Evolutionary conservation across 2,329 filamentous ascomycete species (phyloP).

Genomic region (Xylariaceae sp.): DNA sequence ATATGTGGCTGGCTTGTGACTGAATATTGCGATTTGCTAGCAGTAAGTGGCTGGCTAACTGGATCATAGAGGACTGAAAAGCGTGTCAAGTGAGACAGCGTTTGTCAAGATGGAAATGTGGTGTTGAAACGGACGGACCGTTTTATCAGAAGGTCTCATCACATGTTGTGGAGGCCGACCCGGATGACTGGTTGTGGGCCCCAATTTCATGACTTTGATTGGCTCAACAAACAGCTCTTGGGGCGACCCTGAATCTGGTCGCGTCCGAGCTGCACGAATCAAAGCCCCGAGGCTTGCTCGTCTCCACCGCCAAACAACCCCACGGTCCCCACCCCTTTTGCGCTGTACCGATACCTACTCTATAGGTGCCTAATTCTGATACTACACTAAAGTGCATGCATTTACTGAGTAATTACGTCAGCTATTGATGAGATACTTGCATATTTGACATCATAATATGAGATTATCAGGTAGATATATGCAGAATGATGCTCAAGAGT

Average conservation of each 20-base stretch:
- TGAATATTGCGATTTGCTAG: background rate
- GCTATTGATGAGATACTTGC: too few relatives aligned
- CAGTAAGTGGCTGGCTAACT: too few relatives aligned
- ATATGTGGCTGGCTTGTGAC: background rate
- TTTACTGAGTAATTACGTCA: too few relatives aligned
- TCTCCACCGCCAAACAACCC: background rate
- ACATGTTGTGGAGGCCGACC: background rate
- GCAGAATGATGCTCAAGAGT: too few relatives aligned
- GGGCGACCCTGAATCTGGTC: background rate
- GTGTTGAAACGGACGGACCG: background rate
- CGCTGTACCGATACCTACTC: too few relatives aligned
- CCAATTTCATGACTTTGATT: background rate
- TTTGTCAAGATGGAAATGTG: background rate
- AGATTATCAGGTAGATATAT: too few relatives aligned
- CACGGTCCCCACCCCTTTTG: too few relatives aligned
- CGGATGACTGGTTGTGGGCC: too few relatives aligned
- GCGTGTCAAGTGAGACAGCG: background rate
- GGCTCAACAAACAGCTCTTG: background rate
- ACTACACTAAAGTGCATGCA: background rate
- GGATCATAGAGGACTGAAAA: background rate
- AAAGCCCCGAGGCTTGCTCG: background rate
- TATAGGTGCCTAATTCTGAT: too few relatives aligned
- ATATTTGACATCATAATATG: too few relatives aligned
- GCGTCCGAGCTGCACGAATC: background rate
- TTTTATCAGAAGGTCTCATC: background rate